Evolutionary conservation across 352 stramenopile species (phyloP).

Genomic region (Phytophthora fragariae): DNA sequence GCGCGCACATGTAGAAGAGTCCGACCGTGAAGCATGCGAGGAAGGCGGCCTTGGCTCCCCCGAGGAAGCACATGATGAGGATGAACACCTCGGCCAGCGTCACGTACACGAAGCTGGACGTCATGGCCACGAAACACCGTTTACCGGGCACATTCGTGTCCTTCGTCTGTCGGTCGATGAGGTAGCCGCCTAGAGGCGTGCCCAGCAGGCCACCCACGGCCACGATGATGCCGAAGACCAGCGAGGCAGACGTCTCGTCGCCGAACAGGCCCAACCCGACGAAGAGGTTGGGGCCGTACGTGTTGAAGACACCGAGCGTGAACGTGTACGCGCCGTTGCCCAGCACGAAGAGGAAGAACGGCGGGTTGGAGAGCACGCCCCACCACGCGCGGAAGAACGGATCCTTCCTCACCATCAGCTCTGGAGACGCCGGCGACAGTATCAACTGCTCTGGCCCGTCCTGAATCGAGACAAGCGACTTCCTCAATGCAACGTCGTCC

Average conservation of each 20-base stretch:
- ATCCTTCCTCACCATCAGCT: constrained; percentile 27
- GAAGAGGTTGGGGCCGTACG: constrained; percentile 79
- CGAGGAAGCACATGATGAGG: constrained; percentile 46
- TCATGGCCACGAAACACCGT: constrained; percentile 48
- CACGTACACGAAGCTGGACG: constrained; percentile 54
- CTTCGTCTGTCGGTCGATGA: constrained; percentile 56
- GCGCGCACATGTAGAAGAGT: constrained; percentile 57
- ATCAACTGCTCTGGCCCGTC: constrained; percentile 11
- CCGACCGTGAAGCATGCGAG: constrained; percentile 54
- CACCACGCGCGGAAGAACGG: constrained; percentile 41
- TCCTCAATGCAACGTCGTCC: constrained; percentile 26
- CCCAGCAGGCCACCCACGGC: constrained; percentile 72
- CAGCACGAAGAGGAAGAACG: constrained; percentile 70
- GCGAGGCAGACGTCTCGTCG: constrained; percentile 62
- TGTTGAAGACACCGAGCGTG: constrained; percentile 71
- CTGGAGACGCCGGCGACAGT: neutral
- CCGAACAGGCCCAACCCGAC: constrained; percentile 80
- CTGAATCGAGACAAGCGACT: constrained; percentile 9
- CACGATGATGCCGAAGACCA: constrained; percentile 73
- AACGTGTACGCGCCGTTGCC: constrained; percentile 81
- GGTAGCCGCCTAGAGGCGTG: constrained; percentile 71
- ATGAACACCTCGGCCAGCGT: constrained; percentile 44
- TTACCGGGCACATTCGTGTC: constrained; percentile 33
- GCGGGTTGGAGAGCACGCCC: constrained; percentile 52
- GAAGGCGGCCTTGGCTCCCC: constrained; percentile 43